Evolutionary conservation across 163 green algal species (phyloP).

Genomic region (Trebouxia gelatinosa): DNA sequence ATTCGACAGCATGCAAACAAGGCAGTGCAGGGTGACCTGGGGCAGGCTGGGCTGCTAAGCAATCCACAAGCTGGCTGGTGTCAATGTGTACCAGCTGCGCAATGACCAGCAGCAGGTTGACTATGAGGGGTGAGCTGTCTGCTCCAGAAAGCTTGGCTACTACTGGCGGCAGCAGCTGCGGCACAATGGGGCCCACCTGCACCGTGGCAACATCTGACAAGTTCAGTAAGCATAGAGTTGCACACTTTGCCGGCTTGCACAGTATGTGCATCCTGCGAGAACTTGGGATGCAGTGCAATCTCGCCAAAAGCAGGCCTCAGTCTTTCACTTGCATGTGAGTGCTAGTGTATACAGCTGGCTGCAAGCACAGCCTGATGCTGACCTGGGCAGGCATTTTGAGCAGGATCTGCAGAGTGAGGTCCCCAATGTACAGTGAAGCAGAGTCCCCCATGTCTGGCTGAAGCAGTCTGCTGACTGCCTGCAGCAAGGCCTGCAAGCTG

Average conservation of each 20-base stretch:
- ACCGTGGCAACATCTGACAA: too few species aligned
- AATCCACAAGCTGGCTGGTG: conserved; percentile 51
- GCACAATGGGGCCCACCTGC: conserved; percentile 24
- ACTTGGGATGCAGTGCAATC: too few species aligned
- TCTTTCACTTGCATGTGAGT: too few species aligned
- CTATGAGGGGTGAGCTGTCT: conserved; percentile 48
- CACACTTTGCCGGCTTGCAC: too few species aligned
- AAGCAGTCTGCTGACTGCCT: conserved; percentile 40
- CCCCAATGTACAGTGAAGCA: conserved; percentile 38
- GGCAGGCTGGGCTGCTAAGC: conserved; percentile 40
- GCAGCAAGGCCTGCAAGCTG: conserved; percentile 34
- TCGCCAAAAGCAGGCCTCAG: too few species aligned
- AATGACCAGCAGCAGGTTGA: conserved; percentile 61
- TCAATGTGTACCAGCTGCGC: conserved; percentile 48
- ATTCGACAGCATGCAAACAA: too few species aligned
- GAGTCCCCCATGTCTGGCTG: conserved; percentile 41
- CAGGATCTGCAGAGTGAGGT: conserved; percentile 52
- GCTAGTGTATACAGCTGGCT: too few species aligned
- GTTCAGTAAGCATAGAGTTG: too few species aligned
- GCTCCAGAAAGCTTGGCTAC: conserved; percentile 37
- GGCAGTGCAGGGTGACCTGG: conserved; percentile 24
- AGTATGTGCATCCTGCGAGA: too few species aligned
- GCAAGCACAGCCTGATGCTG: background rate
- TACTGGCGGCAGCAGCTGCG: conserved; percentile 37
- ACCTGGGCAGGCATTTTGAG: conserved; percentile 32